Percentiles rank a stretch among this genome's conserved stretches.
These are phyloP conservation scores for Leccinum uliginosum DNA, from an alignment of 768 basidiomycete species.

Conservation along the genomic window DNA sequence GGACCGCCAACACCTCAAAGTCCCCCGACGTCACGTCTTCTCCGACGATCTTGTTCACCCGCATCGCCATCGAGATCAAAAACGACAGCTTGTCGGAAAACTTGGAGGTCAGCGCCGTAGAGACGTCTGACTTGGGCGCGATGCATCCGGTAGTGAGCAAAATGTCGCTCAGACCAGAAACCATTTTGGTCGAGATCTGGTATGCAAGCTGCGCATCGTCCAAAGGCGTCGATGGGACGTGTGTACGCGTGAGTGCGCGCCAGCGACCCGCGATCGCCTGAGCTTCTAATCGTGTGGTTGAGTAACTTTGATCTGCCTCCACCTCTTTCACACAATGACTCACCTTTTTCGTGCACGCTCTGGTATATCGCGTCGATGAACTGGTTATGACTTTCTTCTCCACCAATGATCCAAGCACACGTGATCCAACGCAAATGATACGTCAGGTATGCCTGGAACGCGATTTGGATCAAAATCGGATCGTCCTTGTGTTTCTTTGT, in stretches of 20 bases:
- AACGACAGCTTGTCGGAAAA: conserved; percentile 42
- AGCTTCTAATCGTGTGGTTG: conserved; percentile 30
- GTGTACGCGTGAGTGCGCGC: conserved; percentile 37
- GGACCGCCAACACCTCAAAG: conserved; percentile 27
- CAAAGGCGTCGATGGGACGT: conserved; percentile 22
- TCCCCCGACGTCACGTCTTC: conserved; percentile 31
- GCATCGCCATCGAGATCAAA: conserved; percentile 43
- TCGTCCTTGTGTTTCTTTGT: conserved; percentile 30
- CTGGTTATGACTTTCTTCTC: conserved; percentile 19
- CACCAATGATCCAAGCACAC: conserved; percentile 27
- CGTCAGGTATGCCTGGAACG: conserved; percentile 30
- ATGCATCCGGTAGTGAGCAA: conserved; percentile 27
- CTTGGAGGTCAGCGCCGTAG: conserved; percentile 36
- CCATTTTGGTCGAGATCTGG: conserved; percentile 21
- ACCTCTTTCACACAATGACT: conserved; percentile 4
- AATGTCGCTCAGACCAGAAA: conserved; percentile 27
- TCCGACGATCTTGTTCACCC: conserved; percentile 39
- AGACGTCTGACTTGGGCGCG: conserved; percentile 25
- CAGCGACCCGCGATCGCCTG: conserved; percentile 43
- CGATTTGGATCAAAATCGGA: conserved; percentile 35
- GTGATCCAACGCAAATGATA: conserved; percentile 27
- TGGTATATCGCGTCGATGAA: conserved; percentile 31
- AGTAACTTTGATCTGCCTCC: background rate
- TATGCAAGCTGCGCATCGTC: conserved; percentile 22
- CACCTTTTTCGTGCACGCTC: conserved; percentile 34